Evolutionary conservation across 495 filamentous ascomycete genomes (phyloP).

Genomic region (Evansstolkia leycettana): DNA sequence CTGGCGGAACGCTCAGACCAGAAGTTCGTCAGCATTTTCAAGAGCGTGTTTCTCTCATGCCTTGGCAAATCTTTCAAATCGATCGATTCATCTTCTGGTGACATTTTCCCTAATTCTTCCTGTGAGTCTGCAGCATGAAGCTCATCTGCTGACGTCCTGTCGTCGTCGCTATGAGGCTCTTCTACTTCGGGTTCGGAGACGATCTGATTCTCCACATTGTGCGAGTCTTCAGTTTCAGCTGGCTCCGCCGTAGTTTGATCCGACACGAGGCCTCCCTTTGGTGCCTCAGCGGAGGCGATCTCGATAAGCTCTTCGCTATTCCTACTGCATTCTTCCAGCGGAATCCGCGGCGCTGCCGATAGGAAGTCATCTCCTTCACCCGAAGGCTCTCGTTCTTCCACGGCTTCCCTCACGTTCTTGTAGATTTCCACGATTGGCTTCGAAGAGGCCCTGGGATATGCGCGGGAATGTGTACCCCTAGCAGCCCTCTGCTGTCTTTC

Average conservation of each 20-base stretch:
- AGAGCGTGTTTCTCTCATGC: conserved; percentile 79
- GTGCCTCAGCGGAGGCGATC: conserved; percentile 10
- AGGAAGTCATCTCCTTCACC: conserved; percentile 47
- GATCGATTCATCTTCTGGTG: conserved; percentile 41
- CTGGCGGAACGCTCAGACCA: conserved; percentile 97
- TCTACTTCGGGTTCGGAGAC: conserved; percentile 58
- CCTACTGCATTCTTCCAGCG: conserved; percentile 15
- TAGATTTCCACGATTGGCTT: conserved; percentile 96
- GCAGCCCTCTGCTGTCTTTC: conserved; percentile 73
- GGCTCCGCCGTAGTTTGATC: conserved; percentile 23
- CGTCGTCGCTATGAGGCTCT: conserved; percentile 51
- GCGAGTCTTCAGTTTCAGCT: conserved; percentile 36
- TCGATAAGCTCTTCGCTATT: conserved; percentile 17
- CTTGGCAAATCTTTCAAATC: conserved; percentile 68
- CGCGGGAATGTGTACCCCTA: conserved; percentile 67
- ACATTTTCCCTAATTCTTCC: conserved; percentile 48
- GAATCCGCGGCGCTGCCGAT: conserved; percentile 14
- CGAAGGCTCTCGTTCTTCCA: conserved; percentile 65
- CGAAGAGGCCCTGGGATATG: conserved; percentile 81
- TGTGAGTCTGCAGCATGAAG: conserved; percentile 53
- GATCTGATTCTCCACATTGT: conserved; percentile 38
- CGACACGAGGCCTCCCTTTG: conserved; percentile 6
- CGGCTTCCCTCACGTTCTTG: conserved; percentile 80
- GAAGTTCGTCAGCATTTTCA: conserved; percentile 93
- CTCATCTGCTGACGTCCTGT: conserved; percentile 50